Base-by-base conservation (phyloP, 768 basidiomycete genomes). In the Russula ochroleuca region DNA sequence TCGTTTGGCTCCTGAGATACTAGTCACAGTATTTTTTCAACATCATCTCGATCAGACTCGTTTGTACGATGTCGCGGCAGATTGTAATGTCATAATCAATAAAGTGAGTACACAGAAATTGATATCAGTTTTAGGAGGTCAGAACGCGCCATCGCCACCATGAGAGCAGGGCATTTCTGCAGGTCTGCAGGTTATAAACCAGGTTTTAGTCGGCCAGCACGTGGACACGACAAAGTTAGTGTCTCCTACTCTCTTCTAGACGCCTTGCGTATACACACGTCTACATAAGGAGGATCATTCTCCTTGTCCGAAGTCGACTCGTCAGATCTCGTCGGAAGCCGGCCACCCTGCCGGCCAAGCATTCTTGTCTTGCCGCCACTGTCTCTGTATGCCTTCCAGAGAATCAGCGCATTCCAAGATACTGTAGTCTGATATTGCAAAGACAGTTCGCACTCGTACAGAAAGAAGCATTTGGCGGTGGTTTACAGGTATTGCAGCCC, bases 391-490 rank as follows among this genome's bases (percentile, higher is more conserved):
- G 73, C 78, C 13, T 69, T 81, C 37, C 78, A 80, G 13, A 73
- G 75, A 25, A 71, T 82, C 9, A 89, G 87, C 68, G 76, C 79
- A 6, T 87, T 87, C 7, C 82, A 86, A 31, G 79, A 78, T 11
- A 82, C 82, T 41, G 69, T n/a, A n/a, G n/a, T n/a, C n/a, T 52
- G 91, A 85, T 7, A 87, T 98, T 13, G 72, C 91, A 5, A 85
- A 85, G 67, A 98, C 96, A 0, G 84, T 99, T 23, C 80, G 92
- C 54, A 81, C 87, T 5, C 92, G 92, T 7, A 85, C 88, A 25
- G 90, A 90, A 45, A 84, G 82, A 15, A 83, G 85, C 1, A 78
- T 87, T 99, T 25, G 80, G 82, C 41, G 90, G 93, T 6, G 96
- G 98, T 73, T 72, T 96, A 48, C 84, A 92, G 68, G 92, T 92